phyloP scores from a whole-genome alignment of 345 rosid species.

The Toxicodendron radicans region DNA sequence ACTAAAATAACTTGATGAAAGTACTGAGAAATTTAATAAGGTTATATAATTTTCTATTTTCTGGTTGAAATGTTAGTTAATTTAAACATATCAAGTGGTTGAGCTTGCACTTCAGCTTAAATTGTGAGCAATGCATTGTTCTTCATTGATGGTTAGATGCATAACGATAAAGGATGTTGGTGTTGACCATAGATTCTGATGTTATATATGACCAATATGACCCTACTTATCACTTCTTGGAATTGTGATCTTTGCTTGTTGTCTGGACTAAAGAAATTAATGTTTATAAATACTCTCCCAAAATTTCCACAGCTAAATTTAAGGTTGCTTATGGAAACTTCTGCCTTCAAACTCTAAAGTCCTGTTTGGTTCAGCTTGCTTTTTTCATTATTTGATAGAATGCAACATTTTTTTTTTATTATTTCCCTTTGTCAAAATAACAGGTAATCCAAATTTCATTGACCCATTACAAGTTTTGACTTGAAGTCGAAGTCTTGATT shows the following conservation, averaged over 20 bases:
- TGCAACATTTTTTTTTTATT: not conserved
- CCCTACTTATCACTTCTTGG: not conserved
- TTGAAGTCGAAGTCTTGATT: not conserved
- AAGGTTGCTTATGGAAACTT: not conserved
- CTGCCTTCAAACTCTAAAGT: not conserved
- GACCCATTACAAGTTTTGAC: not conserved
- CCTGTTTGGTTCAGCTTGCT: not conserved
- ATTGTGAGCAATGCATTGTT: constrained; percentile 17
- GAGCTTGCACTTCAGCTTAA: constrained; percentile 17
- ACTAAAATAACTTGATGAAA: not conserved
- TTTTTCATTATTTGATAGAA: not conserved
- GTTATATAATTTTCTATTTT: not conserved
- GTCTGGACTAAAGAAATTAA: no score
- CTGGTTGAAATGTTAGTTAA: not conserved
- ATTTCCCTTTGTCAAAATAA: not conserved
- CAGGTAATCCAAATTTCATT: not conserved
- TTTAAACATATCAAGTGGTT: constrained; percentile 2
- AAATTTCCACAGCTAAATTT: not conserved
- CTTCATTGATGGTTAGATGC: not conserved
- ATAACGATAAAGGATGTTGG: not conserved
- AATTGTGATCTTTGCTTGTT: no score
- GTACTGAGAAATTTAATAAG: not conserved
- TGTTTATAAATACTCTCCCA: not conserved
- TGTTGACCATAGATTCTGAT: constrained; percentile 9
- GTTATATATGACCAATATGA: constrained; percentile 14